Base-by-base conservation (phyloP, 139 green algal genomes). In the Chlorella vulgaris region DNA sequence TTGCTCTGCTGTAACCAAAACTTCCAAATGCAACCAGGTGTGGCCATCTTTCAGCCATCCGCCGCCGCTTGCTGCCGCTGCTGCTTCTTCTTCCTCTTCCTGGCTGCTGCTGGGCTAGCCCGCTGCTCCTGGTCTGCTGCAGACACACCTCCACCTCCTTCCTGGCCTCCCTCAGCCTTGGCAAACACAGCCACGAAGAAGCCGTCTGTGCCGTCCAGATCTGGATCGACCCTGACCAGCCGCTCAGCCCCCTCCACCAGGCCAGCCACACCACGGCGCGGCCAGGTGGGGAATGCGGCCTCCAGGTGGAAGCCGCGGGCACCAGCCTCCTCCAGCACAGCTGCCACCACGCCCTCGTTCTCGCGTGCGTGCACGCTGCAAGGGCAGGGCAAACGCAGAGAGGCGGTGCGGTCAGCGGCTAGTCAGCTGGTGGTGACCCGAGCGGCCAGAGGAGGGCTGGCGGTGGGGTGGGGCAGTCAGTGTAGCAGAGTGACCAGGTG, bases 161-260 rank as follows among this genome's bases (percentile, higher is more conserved):
- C 36, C 15, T 58, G 24, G 2, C 8, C 68, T 6, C 68, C 43
- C 43, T 43, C 19, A 4, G 80, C 8, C 68, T 85, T 83, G 68
- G 91, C 61, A 86, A 98, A 97, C 2, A 97, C 35, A 15, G 94
- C 95, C 7, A 98, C 88, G 79, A 98, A 98, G 81, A 98, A 98
- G 19, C 95, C 95, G 77, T 98, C 95, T 0, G 91, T 97, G 2
- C 84, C 90, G 26, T 98, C 95, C 69, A 88, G 29, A 29, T 91
- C 80, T 0, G 91, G 81, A 69, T 98, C 91, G 76, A 87, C 76
- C 7, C 91, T 81, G 6, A 93, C 84, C 29, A 96, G 85, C 65
- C 91, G 88, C 10, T 96, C 85, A 0, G 43, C 80, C 40, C 73
- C 87, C 76, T 51, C 73, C 43, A 91, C 61, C 5, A 75, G 26